Percentiles rank a stretch among this genome's conserved stretches.
phyloP scores from a whole-genome alignment of 805 yeast species.

The Metschnikowia gruessii region DNA sequence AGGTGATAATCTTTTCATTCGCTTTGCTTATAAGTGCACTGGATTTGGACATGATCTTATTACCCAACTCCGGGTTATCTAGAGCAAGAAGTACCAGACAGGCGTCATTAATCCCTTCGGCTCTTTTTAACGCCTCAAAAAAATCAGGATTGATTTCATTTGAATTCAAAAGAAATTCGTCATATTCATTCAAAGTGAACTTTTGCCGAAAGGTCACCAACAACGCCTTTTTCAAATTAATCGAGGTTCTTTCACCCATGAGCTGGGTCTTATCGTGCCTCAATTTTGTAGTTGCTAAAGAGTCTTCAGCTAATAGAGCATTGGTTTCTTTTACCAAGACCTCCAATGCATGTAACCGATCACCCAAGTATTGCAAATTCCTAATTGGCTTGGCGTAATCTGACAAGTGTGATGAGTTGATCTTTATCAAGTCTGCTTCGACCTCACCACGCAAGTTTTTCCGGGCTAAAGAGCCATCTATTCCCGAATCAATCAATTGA shows the following conservation, averaged over 20 bases:
- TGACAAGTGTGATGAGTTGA: constrained; percentile 40
- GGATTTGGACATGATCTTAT: constrained; percentile 59
- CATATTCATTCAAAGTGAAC: constrained; percentile 70
- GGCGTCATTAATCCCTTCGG: constrained; percentile 60
- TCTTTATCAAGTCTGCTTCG: constrained; percentile 57
- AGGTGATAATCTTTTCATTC: constrained; percentile 28
- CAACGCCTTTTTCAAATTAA: constrained; percentile 49
- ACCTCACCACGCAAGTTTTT: constrained; percentile 57
- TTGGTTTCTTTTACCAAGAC: constrained; percentile 32
- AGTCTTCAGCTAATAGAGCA: constrained; percentile 36
- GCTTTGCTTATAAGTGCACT: constrained; percentile 46
- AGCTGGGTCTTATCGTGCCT: constrained; percentile 26
- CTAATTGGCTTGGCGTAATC: constrained; percentile 34
- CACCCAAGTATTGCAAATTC: constrained; percentile 22
- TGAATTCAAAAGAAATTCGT: constrained; percentile 55
- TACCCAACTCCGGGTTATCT: constrained; percentile 64
- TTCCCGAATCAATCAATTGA: constrained; percentile 43
- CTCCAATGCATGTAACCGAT: constrained; percentile 13
- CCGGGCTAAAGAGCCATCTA: constrained; percentile 59
- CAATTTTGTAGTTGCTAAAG: constrained; percentile 23
- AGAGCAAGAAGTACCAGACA: constrained; percentile 70
- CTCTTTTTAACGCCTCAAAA: constrained; percentile 57
- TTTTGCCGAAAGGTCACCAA: constrained; percentile 53
- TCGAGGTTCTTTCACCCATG: constrained; percentile 29
- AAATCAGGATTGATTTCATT: constrained; percentile 52